Evolutionary conservation across 2,329 filamentous ascomycete genomes (phyloP), one percentile per base, ranked within the genome.

Genomic region (Aspergillus versicolor): DNA sequence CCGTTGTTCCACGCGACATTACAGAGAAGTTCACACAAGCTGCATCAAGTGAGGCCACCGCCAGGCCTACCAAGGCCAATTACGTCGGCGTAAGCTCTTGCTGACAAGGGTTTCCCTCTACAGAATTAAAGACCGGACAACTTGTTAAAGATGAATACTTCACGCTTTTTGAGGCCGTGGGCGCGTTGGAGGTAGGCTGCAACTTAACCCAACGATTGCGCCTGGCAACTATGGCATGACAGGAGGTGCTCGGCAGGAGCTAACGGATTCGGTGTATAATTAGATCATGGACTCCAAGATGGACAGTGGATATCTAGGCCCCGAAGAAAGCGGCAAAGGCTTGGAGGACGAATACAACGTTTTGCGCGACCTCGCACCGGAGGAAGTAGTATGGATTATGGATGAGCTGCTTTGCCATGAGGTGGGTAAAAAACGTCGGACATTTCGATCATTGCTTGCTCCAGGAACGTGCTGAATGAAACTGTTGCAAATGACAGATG

Each of bases 231-330:
- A 12, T 30, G 8, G 21, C 46, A 22, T n/a, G 9, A 4, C 27
- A 30, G 27, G 27, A 11, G 12, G 13, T 22, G 49, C 42, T n/a
- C 42, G 5, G 24, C 44, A 13, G n/a, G 27, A 30, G 6, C 37
- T 57, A 48, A 57, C 15, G 21, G n/a, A 19, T 42, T 37, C 21
- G 52, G 13, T 37, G 13, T 40, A 21, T 34, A 40, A 5, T 7
- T 67, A 99, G 94, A 96, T 99, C 66, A 97, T 97, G 91, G 94
- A 99, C 70, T 88, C 90, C 1, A 99, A 97, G 76, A 99, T 99
- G 94, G 94, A 99, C 74, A 97, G 91, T 70, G 94, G 94, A 27
- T 92, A 88, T 63, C 80, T 95, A 6, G 82, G 85, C 19, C 85
- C 88, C 7, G 89, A 88, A 30, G 91, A 96, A 68, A 73, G 70